Percentiles rank a stretch among this genome's conserved stretches.
Conservation (phyloP, 2,329 filamentous ascomycete genomes). For the Calycina marina region DNA sequence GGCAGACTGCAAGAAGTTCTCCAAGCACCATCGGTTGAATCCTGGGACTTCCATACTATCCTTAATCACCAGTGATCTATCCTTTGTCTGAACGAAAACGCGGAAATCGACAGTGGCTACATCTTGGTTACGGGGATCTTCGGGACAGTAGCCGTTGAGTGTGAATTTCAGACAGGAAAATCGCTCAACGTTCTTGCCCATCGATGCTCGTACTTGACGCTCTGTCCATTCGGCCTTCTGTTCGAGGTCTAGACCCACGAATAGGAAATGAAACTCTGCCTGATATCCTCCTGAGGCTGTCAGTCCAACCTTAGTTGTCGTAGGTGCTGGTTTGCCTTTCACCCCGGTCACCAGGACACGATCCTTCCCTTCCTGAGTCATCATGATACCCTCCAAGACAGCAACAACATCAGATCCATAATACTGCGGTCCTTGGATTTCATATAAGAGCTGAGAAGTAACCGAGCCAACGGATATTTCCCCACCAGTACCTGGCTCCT, state of each 20-base stretch:
- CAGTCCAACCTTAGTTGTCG: slow-evolving; percentile 28
- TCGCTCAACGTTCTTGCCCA: slow-evolving; percentile 22
- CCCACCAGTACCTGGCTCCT: slow-evolving; percentile 27
- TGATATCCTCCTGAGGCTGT: slow-evolving; percentile 30
- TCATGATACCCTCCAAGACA: slow-evolving; percentile 28
- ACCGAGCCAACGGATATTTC: slow-evolving; percentile 34
- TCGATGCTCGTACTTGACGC: slow-evolving; percentile 25
- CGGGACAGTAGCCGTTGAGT: slow-evolving; percentile 24
- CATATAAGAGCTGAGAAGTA: slow-evolving; percentile 28
- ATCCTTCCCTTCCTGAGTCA: slow-evolving; percentile 34
- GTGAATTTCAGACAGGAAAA: slow-evolving; percentile 24
- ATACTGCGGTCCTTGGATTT: slow-evolving; percentile 26
- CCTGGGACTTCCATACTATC: slow-evolving; percentile 22
- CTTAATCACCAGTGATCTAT: slow-evolving; percentile 26
- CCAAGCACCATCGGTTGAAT: slow-evolving; percentile 8
- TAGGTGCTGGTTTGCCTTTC: slow-evolving; percentile 23
- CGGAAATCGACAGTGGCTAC: slow-evolving; percentile 33
- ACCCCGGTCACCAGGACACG: slow-evolving; percentile 27
- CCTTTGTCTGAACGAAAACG: slow-evolving; percentile 31
- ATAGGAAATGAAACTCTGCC: slow-evolving; percentile 30
- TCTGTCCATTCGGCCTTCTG: slow-evolving; percentile 31
- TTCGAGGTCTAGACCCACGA: slow-evolving; percentile 28
- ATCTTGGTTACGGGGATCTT: slow-evolving; percentile 29
- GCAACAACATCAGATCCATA: slow-evolving; percentile 23
- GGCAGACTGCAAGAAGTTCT: slow-evolving; percentile 16